Evolutionary conservation across 192 early-diverging fungal species (phyloP).

Genomic region (Phycomyces blakesleeanus): DNA sequence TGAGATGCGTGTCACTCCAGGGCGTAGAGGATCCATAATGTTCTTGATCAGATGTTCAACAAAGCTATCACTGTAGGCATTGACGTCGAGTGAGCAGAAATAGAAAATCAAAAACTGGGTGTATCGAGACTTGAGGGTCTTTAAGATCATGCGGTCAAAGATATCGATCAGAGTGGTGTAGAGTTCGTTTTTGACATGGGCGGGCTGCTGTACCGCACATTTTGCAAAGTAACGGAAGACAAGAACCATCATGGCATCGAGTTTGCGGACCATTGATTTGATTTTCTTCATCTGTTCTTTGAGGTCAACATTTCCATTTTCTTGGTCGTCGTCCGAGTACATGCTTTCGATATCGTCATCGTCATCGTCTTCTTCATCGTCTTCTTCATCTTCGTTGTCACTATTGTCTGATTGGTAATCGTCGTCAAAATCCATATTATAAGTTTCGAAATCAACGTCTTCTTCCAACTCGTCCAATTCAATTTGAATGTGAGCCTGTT

Average conservation of each 20-base stretch:
- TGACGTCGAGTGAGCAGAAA: conserved; percentile 58
- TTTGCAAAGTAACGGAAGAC: conserved; percentile 59
- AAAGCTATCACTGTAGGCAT: conserved; percentile 70
- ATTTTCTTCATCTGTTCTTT: conserved; percentile 39
- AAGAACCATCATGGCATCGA: conserved; percentile 69
- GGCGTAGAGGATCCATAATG: conserved; percentile 51
- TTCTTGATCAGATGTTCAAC: conserved; percentile 69
- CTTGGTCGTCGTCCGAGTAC: conserved; percentile 29
- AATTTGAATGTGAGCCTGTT: conserved; percentile 82
- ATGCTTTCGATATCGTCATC: conserved; percentile 7
- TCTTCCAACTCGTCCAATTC: conserved; percentile 85
- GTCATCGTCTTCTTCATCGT: conserved; percentile 46
- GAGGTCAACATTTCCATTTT: conserved; percentile 6
- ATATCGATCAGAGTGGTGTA: conserved; percentile 69
- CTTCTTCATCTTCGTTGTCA: conserved; percentile 35
- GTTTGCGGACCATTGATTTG: conserved; percentile 59
- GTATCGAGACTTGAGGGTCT: conserved; percentile 86
- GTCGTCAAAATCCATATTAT: conserved; percentile 35
- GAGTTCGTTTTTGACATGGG: conserved; percentile 46
- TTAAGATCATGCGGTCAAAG: conserved; percentile 76
- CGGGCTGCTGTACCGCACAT: conserved; percentile 10
- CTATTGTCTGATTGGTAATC: conserved; percentile 39
- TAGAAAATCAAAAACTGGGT: conserved; percentile 93
- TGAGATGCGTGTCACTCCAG: conserved; percentile 67
- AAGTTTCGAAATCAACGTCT: conserved; percentile 41